phyloP scores from a whole-genome alignment of 768 basidiomycete genomes.

The Xerocomellus chrysenteron region DNA sequence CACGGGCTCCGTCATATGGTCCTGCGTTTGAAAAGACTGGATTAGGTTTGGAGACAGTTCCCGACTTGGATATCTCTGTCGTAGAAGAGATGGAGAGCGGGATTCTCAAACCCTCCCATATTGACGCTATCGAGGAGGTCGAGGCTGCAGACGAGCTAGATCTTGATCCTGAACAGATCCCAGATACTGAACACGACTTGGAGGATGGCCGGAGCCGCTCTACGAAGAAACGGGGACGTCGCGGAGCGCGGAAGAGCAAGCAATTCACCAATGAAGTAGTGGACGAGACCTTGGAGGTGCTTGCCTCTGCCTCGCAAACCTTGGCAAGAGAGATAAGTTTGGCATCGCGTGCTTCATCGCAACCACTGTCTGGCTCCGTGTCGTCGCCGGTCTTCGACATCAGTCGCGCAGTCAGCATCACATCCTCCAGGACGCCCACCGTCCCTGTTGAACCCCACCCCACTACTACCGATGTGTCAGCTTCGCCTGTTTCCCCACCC shows the following conservation, averaged over 20 bases:
- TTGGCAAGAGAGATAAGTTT: constrained; percentile 83
- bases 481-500: constrained; percentile 22
- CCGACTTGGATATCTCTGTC: constrained; percentile 43
- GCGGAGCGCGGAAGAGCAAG: constrained; percentile 82
- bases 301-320: constrained; percentile 78
- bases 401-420: constrained; percentile 21
- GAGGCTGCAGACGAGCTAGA: constrained; percentile 36
- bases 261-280: constrained; percentile 24
- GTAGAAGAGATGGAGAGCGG: constrained; percentile 45
- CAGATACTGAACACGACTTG: constrained; percentile 29
- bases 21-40: constrained; percentile 44
- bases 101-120: constrained; percentile 19
- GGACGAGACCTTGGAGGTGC: constrained; percentile 62
- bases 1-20: constrained; percentile 64
- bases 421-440: constrained; percentile 39
- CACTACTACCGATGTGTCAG: constrained; percentile 15
- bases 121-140: constrained; percentile 38
- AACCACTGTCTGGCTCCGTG: constrained; percentile 15
- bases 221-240: constrained; percentile 76
- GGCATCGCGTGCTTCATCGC: constrained; percentile 52
- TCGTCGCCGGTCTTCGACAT: constrained; percentile 24
- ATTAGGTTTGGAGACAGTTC: constrained; percentile 47
- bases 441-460: constrained; percentile 32
- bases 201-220: constrained; percentile 49
- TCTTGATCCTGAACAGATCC: constrained; percentile 13